Conservation (phyloP, 345 rosid species). For the Populus nigra region DNA sequence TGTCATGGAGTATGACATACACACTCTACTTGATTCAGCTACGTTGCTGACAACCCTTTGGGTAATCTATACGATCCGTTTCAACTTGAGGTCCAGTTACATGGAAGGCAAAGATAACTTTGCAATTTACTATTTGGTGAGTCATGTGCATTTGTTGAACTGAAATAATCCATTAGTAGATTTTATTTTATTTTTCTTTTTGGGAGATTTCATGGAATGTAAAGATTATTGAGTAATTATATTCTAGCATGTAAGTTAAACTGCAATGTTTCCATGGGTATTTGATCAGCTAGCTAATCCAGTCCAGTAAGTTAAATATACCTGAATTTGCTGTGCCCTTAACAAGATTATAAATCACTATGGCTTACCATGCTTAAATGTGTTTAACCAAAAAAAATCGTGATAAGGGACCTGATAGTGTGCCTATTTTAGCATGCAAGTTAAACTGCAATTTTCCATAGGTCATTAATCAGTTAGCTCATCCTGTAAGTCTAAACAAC, state of each 20-base stretch:
- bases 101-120: conserved; percentile 97
- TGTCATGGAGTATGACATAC: conserved; percentile 98
- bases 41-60: conserved; percentile 88
- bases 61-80: conserved; percentile 96
- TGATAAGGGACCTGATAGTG: background rate
- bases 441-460: background rate
- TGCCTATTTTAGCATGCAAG: background rate
- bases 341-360: background rate
- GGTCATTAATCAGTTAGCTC: background rate
- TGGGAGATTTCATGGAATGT: background rate
- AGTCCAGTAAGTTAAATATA: background rate
- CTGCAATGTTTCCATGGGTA: background rate
- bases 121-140: conserved; percentile 87
- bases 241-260: background rate
- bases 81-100: conserved; percentile 81
- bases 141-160: conserved; percentile 10
- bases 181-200: background rate
- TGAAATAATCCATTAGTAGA: background rate
- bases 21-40: conserved; percentile 86
- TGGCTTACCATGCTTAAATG: no score
- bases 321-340: background rate
- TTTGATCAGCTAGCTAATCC: background rate
- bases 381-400: background rate
- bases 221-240: background rate
- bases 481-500: background rate